Base-by-base conservation (phyloP, 2,329 filamentous ascomycete species). In the Sclerotinia borealis region DNA sequence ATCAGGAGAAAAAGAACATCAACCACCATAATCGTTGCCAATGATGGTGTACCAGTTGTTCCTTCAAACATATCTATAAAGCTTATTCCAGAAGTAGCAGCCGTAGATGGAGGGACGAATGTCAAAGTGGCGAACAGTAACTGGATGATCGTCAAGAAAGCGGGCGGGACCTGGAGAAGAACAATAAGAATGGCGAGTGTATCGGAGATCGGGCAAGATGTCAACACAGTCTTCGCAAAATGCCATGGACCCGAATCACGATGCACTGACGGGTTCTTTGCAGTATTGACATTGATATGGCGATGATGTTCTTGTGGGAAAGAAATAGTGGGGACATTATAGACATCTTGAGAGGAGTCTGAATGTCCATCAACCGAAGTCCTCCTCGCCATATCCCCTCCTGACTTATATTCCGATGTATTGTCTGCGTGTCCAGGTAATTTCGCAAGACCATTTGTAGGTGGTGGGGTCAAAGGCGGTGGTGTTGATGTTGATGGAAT, bases 131-230 rank as follows among this genome's bases (percentile, higher is more conserved):
- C 92, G 78, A 97, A 98, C 69, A 96, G 84, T 74, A 92, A 88
- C 77, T 97, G 96, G 72, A 96, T 91, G 75, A 92, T 82, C 68
- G 92, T 93, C 72, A 97, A 83, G 64, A 93, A 87, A 72, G 93
- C 88, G 27, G 93, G 91, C 36, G 93, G 93, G 11, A 97, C 86
- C 75, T 96, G 93, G 77, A 97, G 90, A 69, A 98, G 85, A 72
- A 97, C 90, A 77, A 97, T 96, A 76, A 98, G 86, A 73, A 98
- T 96, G 75, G 93, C 92, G 77, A 97, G 91, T 66, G 93, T 96
- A 79, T 98, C 93, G 79, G 92, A 90, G 74, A 96, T 86, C 61
- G 93, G 93, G 72, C 93, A 93, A 59, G 92, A 92, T 72, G 87
- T 87, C 75, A 98, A 85, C 71, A 98, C 93, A 62, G 92, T 96